Evolutionary conservation across 2,329 filamentous ascomycete species (phyloP).

Genomic region (Cytospora leucostoma): DNA sequence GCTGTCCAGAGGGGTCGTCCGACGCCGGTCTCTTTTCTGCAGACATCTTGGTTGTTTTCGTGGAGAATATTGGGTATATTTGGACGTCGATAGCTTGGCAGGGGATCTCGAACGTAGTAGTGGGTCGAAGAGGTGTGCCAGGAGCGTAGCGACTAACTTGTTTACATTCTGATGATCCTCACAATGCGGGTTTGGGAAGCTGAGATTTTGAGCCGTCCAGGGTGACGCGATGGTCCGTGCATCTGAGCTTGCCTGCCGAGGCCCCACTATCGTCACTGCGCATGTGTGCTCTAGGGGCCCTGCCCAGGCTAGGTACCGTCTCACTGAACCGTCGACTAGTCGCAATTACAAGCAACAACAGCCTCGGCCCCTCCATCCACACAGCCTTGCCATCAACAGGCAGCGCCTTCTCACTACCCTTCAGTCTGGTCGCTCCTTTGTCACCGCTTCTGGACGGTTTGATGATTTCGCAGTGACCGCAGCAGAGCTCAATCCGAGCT

Average conservation of each 20-base stretch:
- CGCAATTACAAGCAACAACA: constrained; percentile 8
- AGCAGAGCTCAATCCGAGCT: constrained; percentile 26
- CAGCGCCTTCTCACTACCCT: neutral
- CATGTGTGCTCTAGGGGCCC: no score
- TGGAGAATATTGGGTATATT: constrained; percentile 22
- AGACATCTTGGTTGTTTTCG: constrained; percentile 64
- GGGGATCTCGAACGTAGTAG: neutral
- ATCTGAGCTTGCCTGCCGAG: constrained; percentile 21
- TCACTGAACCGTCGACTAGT: constrained; percentile 8
- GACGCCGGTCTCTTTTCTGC: constrained; percentile 91
- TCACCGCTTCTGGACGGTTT: constrained; percentile 22
- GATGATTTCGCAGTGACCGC: constrained; percentile 26
- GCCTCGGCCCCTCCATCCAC: neutral
- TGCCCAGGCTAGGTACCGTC: neutral
- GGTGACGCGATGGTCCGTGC: constrained; percentile 21
- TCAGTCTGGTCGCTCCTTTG: neutral
- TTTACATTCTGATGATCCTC: constrained; percentile 4
- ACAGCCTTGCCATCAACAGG: neutral
- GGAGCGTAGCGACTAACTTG: neutral
- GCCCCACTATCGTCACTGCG: constrained; percentile 4
- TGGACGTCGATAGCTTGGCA: constrained; percentile 3
- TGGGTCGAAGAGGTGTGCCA: neutral
- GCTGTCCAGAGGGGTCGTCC: constrained; percentile 76
- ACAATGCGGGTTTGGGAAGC: neutral
- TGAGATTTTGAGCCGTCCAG: constrained; percentile 21